phyloP scores from a whole-genome alignment of 192 early-diverging fungal species.

The Powellomyces hirtus region DNA sequence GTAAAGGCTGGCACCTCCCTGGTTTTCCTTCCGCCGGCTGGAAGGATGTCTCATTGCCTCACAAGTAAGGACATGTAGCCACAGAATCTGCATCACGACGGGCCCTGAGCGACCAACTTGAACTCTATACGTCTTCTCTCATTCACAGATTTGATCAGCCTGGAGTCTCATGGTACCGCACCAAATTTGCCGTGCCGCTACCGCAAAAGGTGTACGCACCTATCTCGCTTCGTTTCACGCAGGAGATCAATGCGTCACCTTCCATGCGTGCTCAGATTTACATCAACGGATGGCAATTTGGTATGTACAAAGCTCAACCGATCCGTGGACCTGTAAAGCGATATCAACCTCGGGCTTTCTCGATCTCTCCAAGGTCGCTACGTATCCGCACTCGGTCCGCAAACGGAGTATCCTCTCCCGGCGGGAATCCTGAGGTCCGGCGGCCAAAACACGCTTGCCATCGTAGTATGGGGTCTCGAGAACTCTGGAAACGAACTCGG shows the following conservation, averaged over 20 bases:
- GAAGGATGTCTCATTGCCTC: too few relatives aligned
- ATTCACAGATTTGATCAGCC: neutral
- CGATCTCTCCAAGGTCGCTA: too few relatives aligned
- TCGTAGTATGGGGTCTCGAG: too few relatives aligned
- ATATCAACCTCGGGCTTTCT: too few relatives aligned
- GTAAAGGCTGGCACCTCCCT: neutral
- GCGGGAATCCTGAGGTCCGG: neutral
- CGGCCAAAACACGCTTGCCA: neutral
- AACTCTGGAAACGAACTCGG: too few relatives aligned
- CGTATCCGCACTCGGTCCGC: neutral
- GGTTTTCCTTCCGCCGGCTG: neutral
- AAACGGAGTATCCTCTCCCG: neutral
- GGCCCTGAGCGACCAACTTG: too few relatives aligned
- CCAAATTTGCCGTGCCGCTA: neutral
- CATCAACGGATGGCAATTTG: neutral
- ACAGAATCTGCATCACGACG: too few relatives aligned
- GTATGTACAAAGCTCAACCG: too few relatives aligned
- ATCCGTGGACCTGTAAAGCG: too few relatives aligned
- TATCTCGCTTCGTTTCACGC: neutral
- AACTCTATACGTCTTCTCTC: too few relatives aligned
- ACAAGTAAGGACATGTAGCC: too few relatives aligned
- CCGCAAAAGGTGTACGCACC: neutral
- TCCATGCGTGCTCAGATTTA: neutral
- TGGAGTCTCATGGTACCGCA: neutral
- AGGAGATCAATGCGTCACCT: neutral